Base-by-base conservation (phyloP, 495 filamentous ascomycete genomes). In the Filosporella fistucella region DNA sequence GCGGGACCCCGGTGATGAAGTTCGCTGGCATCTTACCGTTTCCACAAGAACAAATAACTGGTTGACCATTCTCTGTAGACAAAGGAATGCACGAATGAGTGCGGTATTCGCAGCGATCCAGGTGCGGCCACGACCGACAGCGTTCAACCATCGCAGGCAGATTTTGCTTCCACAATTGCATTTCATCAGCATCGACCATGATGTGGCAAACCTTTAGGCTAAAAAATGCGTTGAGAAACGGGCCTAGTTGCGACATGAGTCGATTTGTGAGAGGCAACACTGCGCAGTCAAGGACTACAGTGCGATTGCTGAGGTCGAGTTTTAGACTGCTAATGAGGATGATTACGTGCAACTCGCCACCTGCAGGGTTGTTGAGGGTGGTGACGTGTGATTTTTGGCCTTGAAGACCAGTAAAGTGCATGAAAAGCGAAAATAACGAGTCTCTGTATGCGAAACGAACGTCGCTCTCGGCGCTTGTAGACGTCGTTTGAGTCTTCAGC, bases 71-170 rank as follows among this genome's bases (percentile, higher is more conserved):
- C 17, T 56, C 61, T 3, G 50, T 22, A 1, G 66, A 60, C 5
- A 66, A 30, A 5, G 68, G 67, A 24, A 65, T 55, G 37, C 47
- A 32, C 4, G 40, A 34, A 4, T 45, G 45, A 6, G 8, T 57
- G n/a, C 47, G 43, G 48, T 81, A 82, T 55, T 76, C 70, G 53
- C 78, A 82, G 7, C 44, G 46, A 1, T 49, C 17, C n/a, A 37
- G 39, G 44, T 82, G 78, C 1, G 56, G 47, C 72, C 73, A 82
- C 8, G 63, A 68, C 14, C 78, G 64, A 45, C 77, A 81, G 5
- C 78, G 67, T 56, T 82, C 78, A 7, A 64, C 70, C 24, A 71
- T 58, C 3, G 69, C 68, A 1, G 76, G 66, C 11, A 80, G 49
- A 1, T 63, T 39, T 20, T 63, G 48, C 55, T 75, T 77, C 79